A percentile compares a stretch with the other conserved stretches of the same genome.
These are phyloP conservation scores for Forsythia viridissima DNA, from an alignment of 257 asterid genomes.

Conservation along the genomic window DNA sequence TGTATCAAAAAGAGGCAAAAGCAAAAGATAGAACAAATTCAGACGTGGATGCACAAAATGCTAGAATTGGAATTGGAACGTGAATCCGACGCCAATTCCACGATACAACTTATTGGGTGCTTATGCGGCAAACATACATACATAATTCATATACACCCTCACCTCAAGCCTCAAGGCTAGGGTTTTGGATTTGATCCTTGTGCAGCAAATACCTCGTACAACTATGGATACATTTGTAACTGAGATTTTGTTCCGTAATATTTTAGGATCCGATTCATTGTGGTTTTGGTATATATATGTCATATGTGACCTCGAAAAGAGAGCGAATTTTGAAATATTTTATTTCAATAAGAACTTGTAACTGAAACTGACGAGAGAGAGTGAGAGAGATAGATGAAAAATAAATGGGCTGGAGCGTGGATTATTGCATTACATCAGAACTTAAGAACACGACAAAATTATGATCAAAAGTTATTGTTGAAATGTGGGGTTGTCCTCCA, in stretches of 20 bases:
- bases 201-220: background rate
- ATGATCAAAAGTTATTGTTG: constrained; percentile 14
- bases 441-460: background rate
- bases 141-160: background rate
- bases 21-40: background rate
- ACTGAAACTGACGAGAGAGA: background rate
- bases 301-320: background rate
- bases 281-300: background rate
- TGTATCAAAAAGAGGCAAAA: no score
- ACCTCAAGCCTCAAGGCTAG: background rate
- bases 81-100: constrained; percentile 38
- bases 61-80: background rate
- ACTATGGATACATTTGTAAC: background rate
- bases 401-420: background rate
- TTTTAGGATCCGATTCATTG: background rate
- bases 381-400: background rate
- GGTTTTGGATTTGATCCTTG: background rate
- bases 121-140: background rate
- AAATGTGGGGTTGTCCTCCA: background rate
- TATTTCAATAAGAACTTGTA: background rate
- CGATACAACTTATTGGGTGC: background rate
- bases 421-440: background rate
- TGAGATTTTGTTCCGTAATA: background rate
- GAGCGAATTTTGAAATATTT: background rate
- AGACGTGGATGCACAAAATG: background rate